These are phyloP conservation scores for Fusarium coffeatum DNA, from an alignment of 2,329 filamentous ascomycete genomes.

Conservation along the genomic window DNA sequence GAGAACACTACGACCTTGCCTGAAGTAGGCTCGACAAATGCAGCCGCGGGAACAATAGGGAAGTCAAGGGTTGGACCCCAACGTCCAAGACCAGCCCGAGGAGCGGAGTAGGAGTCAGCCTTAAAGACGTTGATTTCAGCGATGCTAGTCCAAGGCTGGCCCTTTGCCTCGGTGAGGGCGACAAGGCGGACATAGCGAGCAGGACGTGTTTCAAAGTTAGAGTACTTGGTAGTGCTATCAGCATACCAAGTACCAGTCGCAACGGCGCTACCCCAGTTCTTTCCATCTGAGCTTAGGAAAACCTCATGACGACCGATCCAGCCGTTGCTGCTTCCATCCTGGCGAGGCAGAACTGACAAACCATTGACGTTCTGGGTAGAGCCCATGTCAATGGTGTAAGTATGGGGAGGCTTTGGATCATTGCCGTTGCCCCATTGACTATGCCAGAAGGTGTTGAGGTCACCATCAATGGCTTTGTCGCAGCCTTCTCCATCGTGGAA, in stretches of 20 bases:
- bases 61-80: slow-evolving; percentile 36
- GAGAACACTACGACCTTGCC: slow-evolving; percentile 32
- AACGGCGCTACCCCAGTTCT: slow-evolving; percentile 21
- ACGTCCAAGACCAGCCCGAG: slow-evolving; percentile 2
- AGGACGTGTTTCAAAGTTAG: slow-evolving; percentile 30
- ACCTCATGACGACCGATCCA: slow-evolving; percentile 23
- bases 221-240: slow-evolving; percentile 21
- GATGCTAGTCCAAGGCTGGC: slow-evolving; percentile 29
- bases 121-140: slow-evolving; percentile 34
- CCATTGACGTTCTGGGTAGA: slow-evolving; percentile 24
- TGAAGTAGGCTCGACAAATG: slow-evolving; percentile 22
- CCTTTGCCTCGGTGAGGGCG: slow-evolving; percentile 5
- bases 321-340: slow-evolving; percentile 1
- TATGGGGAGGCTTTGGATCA: slow-evolving; percentile 21
- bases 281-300: slow-evolving; percentile 24
- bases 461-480: slow-evolving; percentile 27
- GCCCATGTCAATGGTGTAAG: slow-evolving; percentile 26
- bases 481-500: slow-evolving; percentile 20
- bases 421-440: background rate
- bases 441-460: slow-evolving; percentile 30
- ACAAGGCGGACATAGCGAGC: slow-evolving; percentile 30
- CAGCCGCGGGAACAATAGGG: slow-evolving; percentile 34
- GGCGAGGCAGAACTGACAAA: slow-evolving; percentile 23
- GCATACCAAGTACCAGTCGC: slow-evolving; percentile 31
- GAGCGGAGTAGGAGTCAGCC: slow-evolving; percentile 6